phyloP scores from a whole-genome alignment of 1,284 basidiomycete genomes.

The Tausonia pullulans region DNA sequence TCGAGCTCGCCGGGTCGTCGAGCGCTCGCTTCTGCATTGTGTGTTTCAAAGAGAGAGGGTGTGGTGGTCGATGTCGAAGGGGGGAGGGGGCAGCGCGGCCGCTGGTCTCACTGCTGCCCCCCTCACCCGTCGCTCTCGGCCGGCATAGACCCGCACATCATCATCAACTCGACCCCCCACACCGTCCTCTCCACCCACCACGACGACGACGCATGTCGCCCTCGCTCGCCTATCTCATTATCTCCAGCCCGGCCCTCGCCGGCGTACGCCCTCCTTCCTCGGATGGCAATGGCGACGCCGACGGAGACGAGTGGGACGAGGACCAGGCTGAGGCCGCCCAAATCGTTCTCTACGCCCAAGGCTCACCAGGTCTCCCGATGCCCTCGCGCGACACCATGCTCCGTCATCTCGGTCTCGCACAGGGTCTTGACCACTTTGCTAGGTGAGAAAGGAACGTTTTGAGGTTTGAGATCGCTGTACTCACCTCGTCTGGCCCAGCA shows the following conservation, averaged over 20 bases:
- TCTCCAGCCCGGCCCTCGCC: background rate
- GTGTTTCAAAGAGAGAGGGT: no score
- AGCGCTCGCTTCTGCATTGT: no score
- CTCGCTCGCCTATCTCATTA: background rate
- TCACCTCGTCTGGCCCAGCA: background rate
- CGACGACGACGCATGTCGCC: background rate
- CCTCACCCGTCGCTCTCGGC: no score
- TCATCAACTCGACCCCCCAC: no score
- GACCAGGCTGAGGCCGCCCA: constrained; percentile 1
- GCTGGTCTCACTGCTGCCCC: no score
- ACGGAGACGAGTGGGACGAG: background rate
- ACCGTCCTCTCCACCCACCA: no score
- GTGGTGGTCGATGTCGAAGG: no score
- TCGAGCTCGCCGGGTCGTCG: no score
- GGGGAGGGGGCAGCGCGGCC: no score
- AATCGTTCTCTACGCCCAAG: background rate
- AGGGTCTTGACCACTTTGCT: constrained; percentile 6
- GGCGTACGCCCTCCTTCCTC: no score
- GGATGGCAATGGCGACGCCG: background rate
- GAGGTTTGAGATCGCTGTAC: background rate
- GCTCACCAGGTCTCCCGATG: background rate
- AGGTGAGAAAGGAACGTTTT: background rate
- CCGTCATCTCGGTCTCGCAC: background rate
- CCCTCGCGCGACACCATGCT: constrained; percentile 6
- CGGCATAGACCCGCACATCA: no score